Evolutionary conservation across 306 rosid species (phyloP).

Genomic region (Castanea sativa): DNA sequence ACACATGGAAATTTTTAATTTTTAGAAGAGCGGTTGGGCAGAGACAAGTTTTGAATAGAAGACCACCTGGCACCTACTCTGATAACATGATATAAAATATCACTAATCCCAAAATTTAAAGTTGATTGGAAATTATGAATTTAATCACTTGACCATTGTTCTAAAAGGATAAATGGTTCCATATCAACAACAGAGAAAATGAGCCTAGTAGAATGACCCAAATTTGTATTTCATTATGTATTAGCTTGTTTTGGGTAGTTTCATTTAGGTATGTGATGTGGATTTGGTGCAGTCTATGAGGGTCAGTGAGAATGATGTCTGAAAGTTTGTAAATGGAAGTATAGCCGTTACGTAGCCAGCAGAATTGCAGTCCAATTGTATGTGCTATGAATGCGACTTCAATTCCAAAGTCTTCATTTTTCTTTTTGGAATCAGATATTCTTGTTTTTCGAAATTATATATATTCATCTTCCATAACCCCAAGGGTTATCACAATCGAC

Average conservation of each 20-base stretch:
- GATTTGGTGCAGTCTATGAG: neutral
- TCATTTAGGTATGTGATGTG: neutral
- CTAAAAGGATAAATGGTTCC: neutral
- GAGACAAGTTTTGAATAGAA: no score
- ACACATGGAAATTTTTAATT: no score
- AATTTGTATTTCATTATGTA: neutral
- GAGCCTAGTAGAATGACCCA: neutral
- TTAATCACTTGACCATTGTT: no score
- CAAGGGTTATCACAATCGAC: no score
- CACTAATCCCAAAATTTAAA: no score
- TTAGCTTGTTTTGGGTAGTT: neutral
- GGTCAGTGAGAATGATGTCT: neutral
- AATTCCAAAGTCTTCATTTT: no score
- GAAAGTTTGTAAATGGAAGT: neutral
- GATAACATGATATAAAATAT: no score
- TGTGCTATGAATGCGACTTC: neutral
- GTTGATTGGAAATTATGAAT: no score
- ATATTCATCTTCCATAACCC: neutral
- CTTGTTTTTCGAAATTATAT: neutral
- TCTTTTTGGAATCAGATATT: neutral
- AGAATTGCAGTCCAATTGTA: neutral
- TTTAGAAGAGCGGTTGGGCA: no score
- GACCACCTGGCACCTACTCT: no score
- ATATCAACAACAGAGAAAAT: neutral
- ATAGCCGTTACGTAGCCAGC: neutral